These are phyloP conservation scores for Eucalyptus globulus DNA, from an alignment of 345 rosid species.

Conservation along the genomic window DNA sequence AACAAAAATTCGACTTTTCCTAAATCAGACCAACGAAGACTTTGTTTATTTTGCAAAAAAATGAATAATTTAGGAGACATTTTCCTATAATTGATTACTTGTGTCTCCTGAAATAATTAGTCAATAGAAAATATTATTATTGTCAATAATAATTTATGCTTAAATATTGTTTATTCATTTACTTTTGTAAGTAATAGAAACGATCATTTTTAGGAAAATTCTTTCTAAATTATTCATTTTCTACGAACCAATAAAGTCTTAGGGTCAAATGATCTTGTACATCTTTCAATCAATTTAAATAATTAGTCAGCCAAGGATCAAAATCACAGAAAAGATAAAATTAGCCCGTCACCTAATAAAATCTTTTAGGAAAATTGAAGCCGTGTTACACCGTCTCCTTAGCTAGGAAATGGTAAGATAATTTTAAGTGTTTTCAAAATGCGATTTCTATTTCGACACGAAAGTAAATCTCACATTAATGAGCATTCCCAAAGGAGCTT, in stretches of 20 bases:
- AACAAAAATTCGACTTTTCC: not conserved
- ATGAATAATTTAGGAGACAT: too few relatives aligned
- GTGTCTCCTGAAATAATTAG: too few relatives aligned
- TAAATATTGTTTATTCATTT: accelerated
- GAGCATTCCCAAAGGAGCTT: too few relatives aligned
- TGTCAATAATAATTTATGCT: too few relatives aligned
- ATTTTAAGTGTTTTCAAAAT: not conserved
- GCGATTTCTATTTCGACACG: not conserved
- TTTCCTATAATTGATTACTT: too few relatives aligned
- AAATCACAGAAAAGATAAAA: not conserved
- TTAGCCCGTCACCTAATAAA: not conserved
- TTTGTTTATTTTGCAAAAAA: too few relatives aligned
- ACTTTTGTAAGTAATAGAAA: too few relatives aligned
- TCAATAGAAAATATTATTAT: too few relatives aligned
- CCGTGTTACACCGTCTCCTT: not conserved
- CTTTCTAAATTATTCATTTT: too few relatives aligned
- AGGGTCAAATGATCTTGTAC: not conserved
- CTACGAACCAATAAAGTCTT: not conserved
- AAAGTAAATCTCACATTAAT: not conserved
- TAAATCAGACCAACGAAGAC: not conserved
- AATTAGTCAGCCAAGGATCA: not conserved
- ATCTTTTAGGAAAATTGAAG: not conserved
- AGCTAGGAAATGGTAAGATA: not conserved
- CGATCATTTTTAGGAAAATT: accelerated
- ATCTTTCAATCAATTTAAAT: not conserved